Evolutionary conservation across 2,329 filamentous ascomycete genomes (phyloP).

Genomic region (Thielaviopsis punctulata): DNA sequence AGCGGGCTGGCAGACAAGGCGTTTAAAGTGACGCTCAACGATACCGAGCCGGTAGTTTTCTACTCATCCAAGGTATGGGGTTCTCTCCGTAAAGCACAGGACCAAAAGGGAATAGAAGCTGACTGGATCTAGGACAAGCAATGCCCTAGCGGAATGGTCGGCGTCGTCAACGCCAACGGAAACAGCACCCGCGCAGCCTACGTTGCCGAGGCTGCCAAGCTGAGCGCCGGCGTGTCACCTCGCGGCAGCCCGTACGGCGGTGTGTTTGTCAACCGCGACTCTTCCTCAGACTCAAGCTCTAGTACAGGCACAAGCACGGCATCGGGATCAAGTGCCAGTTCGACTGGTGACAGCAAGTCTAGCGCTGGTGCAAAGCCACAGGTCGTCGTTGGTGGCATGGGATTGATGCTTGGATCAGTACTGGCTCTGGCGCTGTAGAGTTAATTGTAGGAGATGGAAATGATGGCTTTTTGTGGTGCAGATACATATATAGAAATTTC

Average conservation of each 20-base stretch:
- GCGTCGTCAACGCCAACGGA: slow-evolving; percentile 17
- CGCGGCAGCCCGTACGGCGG: slow-evolving; percentile 3
- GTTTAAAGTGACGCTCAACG: slow-evolving; percentile 17
- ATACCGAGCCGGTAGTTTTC: slow-evolving; percentile 18
- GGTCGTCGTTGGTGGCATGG: background rate
- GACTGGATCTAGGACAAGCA: slow-evolving; percentile 12
- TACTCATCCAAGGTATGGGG: slow-evolving; percentile 16
- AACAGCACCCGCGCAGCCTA: slow-evolving; percentile 14
- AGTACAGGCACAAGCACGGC: too few species aligned
- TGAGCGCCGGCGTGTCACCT: background rate
- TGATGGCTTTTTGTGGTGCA: too few species aligned
- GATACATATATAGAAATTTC: too few species aligned
- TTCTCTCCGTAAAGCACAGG: background rate
- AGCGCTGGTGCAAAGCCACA: background rate
- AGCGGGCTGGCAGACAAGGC: slow-evolving; percentile 12
- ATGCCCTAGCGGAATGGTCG: slow-evolving; percentile 19
- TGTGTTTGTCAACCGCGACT: slow-evolving; percentile 3
- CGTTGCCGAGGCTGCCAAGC: background rate
- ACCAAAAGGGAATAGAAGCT: background rate
- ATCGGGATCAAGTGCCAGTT: background rate
- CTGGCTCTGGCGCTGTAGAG: background rate
- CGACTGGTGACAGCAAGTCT: background rate
- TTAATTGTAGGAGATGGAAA: too few species aligned
- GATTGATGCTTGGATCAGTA: background rate
- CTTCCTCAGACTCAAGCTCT: background rate